A percentile compares a stretch with the other conserved stretches of the same genome.
Conservation (phyloP, 495 filamentous ascomycete genomes). For the Elaphomyces granulatus region DNA sequence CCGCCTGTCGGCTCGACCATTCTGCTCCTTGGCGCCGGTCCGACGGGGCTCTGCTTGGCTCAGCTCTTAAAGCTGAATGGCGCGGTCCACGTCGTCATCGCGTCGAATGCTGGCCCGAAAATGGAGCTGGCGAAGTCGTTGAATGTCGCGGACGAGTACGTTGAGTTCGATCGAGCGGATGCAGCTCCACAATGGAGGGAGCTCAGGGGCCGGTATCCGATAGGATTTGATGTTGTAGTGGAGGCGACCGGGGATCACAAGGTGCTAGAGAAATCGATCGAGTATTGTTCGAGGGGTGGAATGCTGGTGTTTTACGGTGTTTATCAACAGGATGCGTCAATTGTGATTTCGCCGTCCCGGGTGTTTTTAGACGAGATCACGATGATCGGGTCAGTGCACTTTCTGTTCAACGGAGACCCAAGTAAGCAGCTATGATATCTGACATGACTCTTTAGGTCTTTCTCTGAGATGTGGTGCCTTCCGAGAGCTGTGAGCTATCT, state of each 20-base stretch:
- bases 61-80: constrained; percentile 41
- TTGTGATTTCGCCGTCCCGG: background rate
- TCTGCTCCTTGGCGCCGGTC: constrained; percentile 39
- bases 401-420: no score
- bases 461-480: constrained; percentile 47
- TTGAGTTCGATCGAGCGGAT: constrained; percentile 35
- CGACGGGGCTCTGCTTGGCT: constrained; percentile 38
- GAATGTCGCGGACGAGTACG: constrained; percentile 38
- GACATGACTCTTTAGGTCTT: no score
- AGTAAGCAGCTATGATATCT: no score
- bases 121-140: constrained; percentile 44
- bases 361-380: background rate
- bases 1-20: constrained; percentile 29
- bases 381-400: background rate
- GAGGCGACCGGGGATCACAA: constrained; percentile 37
- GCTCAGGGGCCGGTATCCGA: constrained; percentile 41
- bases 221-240: constrained; percentile 45
- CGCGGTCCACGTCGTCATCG: constrained; percentile 41
- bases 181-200: constrained; percentile 33
- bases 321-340: constrained; percentile 17
- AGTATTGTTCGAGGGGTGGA: constrained; percentile 43
- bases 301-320: constrained; percentile 46
- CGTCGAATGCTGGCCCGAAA: constrained; percentile 41
- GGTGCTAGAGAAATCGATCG: constrained; percentile 42
- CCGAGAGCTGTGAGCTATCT: constrained; percentile 43